A percentile compares a stretch with the other conserved stretches of the same genome.
phyloP scores from a whole-genome alignment of 2,329 filamentous ascomycete genomes.

The Hypoxylon sp. region DNA sequence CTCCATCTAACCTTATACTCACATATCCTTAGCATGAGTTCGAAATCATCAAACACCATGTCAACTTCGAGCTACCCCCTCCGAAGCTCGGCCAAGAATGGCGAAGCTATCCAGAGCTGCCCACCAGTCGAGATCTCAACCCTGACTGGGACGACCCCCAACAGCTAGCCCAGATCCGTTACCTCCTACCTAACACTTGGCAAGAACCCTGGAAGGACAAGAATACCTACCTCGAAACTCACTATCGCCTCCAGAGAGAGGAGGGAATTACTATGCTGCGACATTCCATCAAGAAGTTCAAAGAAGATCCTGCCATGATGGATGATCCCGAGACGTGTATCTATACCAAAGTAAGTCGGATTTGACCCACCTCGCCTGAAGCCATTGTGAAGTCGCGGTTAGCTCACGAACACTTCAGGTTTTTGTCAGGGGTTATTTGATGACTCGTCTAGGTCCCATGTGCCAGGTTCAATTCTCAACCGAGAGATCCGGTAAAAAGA shows the following conservation, averaged over 20 bases:
- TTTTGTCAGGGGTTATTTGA: slow-evolving; percentile 74
- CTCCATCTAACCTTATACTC: neutral
- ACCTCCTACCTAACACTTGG: slow-evolving; percentile 68
- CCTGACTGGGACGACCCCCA: slow-evolving; percentile 48
- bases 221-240: slow-evolving; percentile 76
- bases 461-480: slow-evolving; percentile 80
- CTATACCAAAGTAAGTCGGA: slow-evolving; percentile 75
- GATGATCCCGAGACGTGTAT: slow-evolving; percentile 73
- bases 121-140: slow-evolving; percentile 67
- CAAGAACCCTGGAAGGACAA: slow-evolving; percentile 71
- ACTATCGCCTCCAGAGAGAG: slow-evolving; percentile 83
- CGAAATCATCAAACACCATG: slow-evolving; percentile 41
- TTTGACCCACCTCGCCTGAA: neutral
- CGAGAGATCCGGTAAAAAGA: slow-evolving; percentile 72
- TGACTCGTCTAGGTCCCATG: slow-evolving; percentile 74
- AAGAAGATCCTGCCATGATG: slow-evolving; percentile 64
- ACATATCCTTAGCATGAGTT: slow-evolving; percentile 27
- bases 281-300: slow-evolving; percentile 72
- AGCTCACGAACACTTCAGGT: slow-evolving; percentile 64
- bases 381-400: neutral
- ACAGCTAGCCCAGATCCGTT: slow-evolving; percentile 48
- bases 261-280: slow-evolving; percentile 80
- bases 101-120: slow-evolving; percentile 67
- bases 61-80: slow-evolving; percentile 32
- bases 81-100: slow-evolving; percentile 48